These are phyloP conservation scores for Coelastrella sp. DNA, from an alignment of 139 green algal genomes.

Conservation along the genomic window DNA sequence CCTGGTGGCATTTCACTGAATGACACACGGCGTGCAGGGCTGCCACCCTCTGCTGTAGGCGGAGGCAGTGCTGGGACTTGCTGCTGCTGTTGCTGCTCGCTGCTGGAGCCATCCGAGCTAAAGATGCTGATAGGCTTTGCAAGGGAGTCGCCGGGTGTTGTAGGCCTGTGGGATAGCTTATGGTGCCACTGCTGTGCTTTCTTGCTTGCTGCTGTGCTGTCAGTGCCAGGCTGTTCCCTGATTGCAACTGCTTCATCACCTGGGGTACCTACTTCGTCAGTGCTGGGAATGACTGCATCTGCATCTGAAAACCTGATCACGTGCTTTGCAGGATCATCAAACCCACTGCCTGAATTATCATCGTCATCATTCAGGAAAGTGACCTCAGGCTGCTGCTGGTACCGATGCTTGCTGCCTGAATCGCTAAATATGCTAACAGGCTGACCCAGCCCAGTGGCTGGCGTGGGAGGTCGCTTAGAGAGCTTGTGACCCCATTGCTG, in stretches of 20 bases:
- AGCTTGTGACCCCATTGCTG: background rate
- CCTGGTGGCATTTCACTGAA: background rate
- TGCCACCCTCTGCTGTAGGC: background rate
- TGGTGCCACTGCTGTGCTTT: background rate
- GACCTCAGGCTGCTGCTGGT: background rate
- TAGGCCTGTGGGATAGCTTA: background rate
- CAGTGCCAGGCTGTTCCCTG: no score
- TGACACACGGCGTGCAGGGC: background rate
- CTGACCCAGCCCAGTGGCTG: background rate
- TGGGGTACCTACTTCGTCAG: no score
- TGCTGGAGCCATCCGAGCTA: background rate
- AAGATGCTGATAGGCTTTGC: background rate
- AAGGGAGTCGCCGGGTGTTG: slow-evolving; percentile 2
- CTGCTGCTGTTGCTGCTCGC: background rate
- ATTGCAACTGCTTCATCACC: background rate
- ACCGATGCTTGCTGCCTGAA: no score
- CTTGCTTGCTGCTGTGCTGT: background rate
- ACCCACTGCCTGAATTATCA: no score
- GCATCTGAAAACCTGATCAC: no score
- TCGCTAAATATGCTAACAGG: slow-evolving; percentile 31
- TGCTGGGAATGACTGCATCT: no score
- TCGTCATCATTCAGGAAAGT: no score
- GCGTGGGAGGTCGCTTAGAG: background rate
- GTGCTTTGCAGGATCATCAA: no score
- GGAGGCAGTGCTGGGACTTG: background rate